Percentiles rank a stretch among this genome's conserved stretches.
Conservation (phyloP, 305 asterid genomes). For the Fraxinus sp. region DNA sequence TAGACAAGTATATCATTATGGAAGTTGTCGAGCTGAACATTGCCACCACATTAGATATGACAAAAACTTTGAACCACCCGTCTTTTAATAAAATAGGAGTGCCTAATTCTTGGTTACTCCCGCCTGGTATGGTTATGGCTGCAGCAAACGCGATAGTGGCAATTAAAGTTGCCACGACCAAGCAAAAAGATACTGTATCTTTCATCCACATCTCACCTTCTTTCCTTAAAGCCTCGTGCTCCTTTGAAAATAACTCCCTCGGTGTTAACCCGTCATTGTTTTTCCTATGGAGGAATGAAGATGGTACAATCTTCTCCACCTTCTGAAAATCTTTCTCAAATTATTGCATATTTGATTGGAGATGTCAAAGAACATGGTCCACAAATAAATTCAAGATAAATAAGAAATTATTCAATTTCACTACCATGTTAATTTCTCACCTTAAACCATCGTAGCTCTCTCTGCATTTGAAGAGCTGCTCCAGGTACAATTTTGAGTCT, state of each 20-base stretch:
- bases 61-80: slow-evolving; percentile 5
- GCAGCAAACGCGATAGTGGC: too few relatives aligned
- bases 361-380: too few relatives aligned
- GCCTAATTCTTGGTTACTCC: slow-evolving; percentile 7
- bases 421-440: slow-evolving; percentile 11
- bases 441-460: slow-evolving; percentile 38
- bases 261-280: not conserved
- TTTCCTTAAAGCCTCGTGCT: not conserved
- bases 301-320: slow-evolving; percentile 28
- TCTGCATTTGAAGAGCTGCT: slow-evolving; percentile 41
- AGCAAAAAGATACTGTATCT: slow-evolving; percentile 21
- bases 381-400: too few relatives aligned
- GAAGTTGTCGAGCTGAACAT: slow-evolving; percentile 16
- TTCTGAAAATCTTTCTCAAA: not conserved
- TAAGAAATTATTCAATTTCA: too few relatives aligned
- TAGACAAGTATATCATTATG: slow-evolving; percentile 24
- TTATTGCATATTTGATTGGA: not conserved
- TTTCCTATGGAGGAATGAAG: slow-evolving; percentile 3
- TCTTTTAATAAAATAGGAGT: slow-evolving; percentile 16
- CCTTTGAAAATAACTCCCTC: too few relatives aligned
- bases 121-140: slow-evolving; percentile 22
- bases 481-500: slow-evolving; percentile 18
- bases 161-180: slow-evolving; percentile 15
- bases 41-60: slow-evolving; percentile 16
- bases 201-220: too few relatives aligned